Base-by-base conservation (phyloP, 805 yeast genomes). In the Tetrapisispora nanseiensis region DNA sequence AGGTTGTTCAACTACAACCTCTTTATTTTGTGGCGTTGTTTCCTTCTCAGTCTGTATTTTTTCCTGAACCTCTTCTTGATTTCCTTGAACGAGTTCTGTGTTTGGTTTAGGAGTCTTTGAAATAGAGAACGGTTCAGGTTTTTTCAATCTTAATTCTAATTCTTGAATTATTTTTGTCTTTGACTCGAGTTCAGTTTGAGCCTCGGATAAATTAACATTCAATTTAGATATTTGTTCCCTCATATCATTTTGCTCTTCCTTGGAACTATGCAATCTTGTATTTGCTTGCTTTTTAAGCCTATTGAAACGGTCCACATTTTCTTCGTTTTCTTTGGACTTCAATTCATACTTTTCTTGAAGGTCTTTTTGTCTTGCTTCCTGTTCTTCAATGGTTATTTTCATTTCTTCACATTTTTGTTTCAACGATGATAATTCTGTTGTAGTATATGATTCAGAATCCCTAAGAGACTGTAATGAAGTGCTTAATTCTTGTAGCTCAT, bases 181-280 rank as follows among this genome's bases (percentile, higher is more conserved):
- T 36, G 51, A 16, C 44, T 46, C 11, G 15, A 56, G 36, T n/a
- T 39, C 43, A 5, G 29, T 40, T 39, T 59, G 62, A 22, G 74
- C 47, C 7, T 66, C 61, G 5, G 63, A 60, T 24, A 69, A 70
- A 16, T 59, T 58, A 1, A 51, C 44, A 13, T 51, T 51, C 19
- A 71, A 42, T 4, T 55, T 60, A 8, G 56, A 57, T 12, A 68
- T 46, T 45, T 69, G 63, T 6, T 51, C 44, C 35, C 60, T 72
- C 33, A 78, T 57, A 6, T 61, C 65, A 28, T 65, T 62, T 23
- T 70, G 57, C 8, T 63, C 62, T 6, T 53, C 51, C 37, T 55
- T 56, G 3, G 58, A 50, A 7, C 55, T 54, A 40, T 58, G 55
- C 28, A 61, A 42, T 28, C 60, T 59, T 37, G 66, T 67, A 52